phyloP scores from a whole-genome alignment of 1,284 basidiomycete genomes.

The Pseudozyma hubeiensis region DNA sequence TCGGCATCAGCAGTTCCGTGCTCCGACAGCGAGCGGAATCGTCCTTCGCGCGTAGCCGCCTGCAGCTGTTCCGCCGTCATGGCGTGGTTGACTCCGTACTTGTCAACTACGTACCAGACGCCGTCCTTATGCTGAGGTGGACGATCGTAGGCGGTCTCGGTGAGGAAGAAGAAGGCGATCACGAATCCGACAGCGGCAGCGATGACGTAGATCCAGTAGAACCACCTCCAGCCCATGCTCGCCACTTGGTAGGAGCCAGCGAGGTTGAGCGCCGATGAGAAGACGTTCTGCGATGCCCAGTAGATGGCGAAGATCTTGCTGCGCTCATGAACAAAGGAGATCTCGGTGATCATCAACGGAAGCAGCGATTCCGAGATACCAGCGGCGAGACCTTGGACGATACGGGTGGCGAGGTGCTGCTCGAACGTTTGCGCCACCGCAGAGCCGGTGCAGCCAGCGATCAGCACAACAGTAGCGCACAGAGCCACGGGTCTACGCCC shows the following conservation, averaged over 20 bases:
- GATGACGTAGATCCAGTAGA: conserved; percentile 10
- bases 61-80: conserved; percentile 6
- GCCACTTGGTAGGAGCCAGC: conserved; percentile 9
- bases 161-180: conserved; percentile 10
- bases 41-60: not conserved
- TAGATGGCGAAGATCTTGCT: conserved; percentile 9
- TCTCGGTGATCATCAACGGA: conserved; percentile 8
- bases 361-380: conserved; percentile 9
- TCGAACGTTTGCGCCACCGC: conserved; percentile 3
- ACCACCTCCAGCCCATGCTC: conserved; percentile 8
- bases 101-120: conserved; percentile 7
- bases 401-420: conserved; percentile 8
- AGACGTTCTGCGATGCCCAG: conserved; percentile 11
- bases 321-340: conserved; percentile 6
- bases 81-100: conserved; percentile 5
- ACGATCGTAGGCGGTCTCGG: conserved; percentile 7
- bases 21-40: not conserved
- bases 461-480: not conserved
- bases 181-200: conserved; percentile 3
- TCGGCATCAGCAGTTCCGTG: not conserved
- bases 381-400: conserved; percentile 8
- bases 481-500: not conserved
- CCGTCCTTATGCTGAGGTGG: conserved; percentile 5
- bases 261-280: conserved; percentile 6
- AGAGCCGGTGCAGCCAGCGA: not conserved